Conservation (phyloP, 2,329 filamentous ascomycete species). For the Fusarium sp. region DNA sequence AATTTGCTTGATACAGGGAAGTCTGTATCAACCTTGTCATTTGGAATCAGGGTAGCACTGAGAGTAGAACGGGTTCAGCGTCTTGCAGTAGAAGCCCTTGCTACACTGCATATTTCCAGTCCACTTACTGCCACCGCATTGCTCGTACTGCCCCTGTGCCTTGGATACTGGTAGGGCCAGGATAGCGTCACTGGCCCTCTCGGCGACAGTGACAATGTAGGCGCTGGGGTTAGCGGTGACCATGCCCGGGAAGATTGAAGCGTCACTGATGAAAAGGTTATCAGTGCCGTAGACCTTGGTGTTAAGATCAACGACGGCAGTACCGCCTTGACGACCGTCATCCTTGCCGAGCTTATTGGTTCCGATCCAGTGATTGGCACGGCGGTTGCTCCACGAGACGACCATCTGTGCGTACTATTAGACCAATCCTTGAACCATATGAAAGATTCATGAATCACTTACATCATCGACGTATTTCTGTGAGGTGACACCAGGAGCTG, state of each 20-base stretch:
- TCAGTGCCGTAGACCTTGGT: constrained; percentile 20
- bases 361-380: constrained; percentile 21
- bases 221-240: constrained; percentile 7
- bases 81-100: constrained; percentile 14
- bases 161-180: constrained; percentile 10
- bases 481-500: constrained; percentile 5
- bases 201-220: constrained; percentile 3
- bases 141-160: constrained; percentile 5
- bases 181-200: constrained; percentile 12
- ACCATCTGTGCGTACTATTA: neutral
- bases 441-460: neutral
- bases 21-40: neutral
- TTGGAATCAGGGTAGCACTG: constrained; percentile 13
- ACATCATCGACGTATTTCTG: constrained; percentile 19
- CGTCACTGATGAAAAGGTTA: constrained; percentile 11
- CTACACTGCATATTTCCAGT: constrained; percentile 10
- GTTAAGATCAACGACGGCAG: constrained; percentile 18
- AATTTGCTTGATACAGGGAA: neutral
- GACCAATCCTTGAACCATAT: accelerated
- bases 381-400: constrained; percentile 18
- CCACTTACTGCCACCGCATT: constrained; percentile 13
- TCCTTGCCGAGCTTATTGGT: constrained; percentile 19
- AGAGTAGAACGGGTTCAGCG: neutral
- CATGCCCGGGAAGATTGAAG: constrained; percentile 17
- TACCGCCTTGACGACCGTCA: constrained; percentile 10